Percentiles rank a stretch among this genome's conserved stretches.
These are phyloP conservation scores for Telopea speciosissima DNA, from an alignment of 177 flowering plant species.

Conservation along the genomic window DNA sequence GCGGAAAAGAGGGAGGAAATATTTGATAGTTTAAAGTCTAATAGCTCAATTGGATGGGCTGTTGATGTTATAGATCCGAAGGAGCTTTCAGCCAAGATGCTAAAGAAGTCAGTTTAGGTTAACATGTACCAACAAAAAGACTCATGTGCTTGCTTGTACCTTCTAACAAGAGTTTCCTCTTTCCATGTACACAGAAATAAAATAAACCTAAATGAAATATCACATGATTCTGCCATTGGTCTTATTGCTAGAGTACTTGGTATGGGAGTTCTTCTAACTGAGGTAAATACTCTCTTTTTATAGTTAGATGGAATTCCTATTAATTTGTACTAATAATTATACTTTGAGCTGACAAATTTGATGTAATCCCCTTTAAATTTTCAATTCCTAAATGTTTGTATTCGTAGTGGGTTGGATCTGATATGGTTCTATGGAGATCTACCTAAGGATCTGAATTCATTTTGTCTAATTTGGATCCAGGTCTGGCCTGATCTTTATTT, in stretches of 20 bases:
- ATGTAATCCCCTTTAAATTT: background rate
- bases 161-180: conserved; percentile 5
- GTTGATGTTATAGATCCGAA: conserved; percentile 91
- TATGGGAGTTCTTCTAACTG: conserved; percentile 81
- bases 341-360: background rate
- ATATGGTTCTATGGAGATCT: no score
- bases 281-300: conserved; percentile 37
- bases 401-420: no score
- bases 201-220: conserved; percentile 84
- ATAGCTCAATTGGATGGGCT: conserved; percentile 83
- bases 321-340: background rate
- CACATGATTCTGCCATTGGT: conserved; percentile 90
- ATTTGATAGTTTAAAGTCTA: conserved; percentile 63
- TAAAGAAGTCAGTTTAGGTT: conserved; percentile 46
- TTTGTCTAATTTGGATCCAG: no score
- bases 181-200: conserved; percentile 47
- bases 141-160: background rate
- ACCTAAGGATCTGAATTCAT: no score
- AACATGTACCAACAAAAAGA: background rate
- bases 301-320: background rate
- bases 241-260: conserved; percentile 57
- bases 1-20: conserved; percentile 94
- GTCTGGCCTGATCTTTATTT: no score
- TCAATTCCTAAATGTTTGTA: background rate
- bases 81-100: conserved; percentile 93